Evolutionary conservation across 495 filamentous ascomycete genomes (phyloP).

Genomic region (Oleoguttula mirabilis): DNA sequence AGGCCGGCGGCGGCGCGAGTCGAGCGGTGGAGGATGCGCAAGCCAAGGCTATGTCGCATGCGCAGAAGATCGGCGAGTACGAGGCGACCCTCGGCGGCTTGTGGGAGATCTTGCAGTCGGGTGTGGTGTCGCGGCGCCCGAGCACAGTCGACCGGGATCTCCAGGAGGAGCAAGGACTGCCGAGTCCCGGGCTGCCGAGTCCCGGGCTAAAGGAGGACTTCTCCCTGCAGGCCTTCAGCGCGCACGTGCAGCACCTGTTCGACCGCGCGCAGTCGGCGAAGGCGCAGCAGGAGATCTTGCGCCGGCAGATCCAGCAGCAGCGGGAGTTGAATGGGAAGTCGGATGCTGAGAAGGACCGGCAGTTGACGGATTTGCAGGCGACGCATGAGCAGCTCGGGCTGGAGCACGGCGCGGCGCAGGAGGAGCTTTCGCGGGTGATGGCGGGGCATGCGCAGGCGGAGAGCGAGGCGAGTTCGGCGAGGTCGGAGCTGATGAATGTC

Average conservation of each 20-base stretch:
- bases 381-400: slow-evolving; percentile 27
- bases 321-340: slow-evolving; percentile 68
- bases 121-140: neutral
- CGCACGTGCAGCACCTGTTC: slow-evolving; percentile 67
- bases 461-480: slow-evolving; percentile 17
- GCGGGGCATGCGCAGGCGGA: slow-evolving; percentile 29
- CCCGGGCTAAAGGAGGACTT: slow-evolving; percentile 47
- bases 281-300: slow-evolving; percentile 73
- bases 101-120: slow-evolving; percentile 51
- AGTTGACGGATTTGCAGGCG: slow-evolving; percentile 36
- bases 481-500: slow-evolving; percentile 16
- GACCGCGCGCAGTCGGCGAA: slow-evolving; percentile 49
- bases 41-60: neutral
- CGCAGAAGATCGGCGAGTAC: slow-evolving; percentile 18
- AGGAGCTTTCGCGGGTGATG: slow-evolving; percentile 25
- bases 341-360: slow-evolving; percentile 44
- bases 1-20: neutral
- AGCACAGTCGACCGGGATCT: neutral
- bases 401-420: slow-evolving; percentile 24
- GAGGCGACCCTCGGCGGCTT: slow-evolving; percentile 45
- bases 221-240: slow-evolving; percentile 54
- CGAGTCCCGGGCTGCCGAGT: slow-evolving; percentile 5
- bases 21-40: slow-evolving; percentile 5
- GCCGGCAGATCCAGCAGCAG: slow-evolving; percentile 84
- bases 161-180: slow-evolving; percentile 24